Base-by-base conservation (phyloP, 495 filamentous ascomycete genomes). In the Rusavskia elegans region DNA sequence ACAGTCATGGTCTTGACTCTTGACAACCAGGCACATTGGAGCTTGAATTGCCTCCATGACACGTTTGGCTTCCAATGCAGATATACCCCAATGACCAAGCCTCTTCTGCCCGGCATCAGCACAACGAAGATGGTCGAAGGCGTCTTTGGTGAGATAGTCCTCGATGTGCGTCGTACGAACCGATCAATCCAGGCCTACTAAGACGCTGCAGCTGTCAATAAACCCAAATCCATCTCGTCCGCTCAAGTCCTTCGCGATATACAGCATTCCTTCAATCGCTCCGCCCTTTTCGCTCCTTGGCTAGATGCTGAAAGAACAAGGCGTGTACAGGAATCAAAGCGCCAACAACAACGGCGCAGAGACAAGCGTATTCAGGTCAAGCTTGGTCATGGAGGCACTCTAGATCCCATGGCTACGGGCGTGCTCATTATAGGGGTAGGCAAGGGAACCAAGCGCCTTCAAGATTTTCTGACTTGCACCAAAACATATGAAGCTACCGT, bases 371-470 rank as follows among this genome's bases (percentile, higher is more conserved):
- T 84, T 8, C 74, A 85, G 53, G 82, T 97, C 54, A 99, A 99
- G 70, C 83, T 97, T 58, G 92, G 92, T 19, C 92, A 99, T 68
- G 92, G 93, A 35, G 92, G 92, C 32, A 99, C 92, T 0, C 75
- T 99, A 4, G 92, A 99, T 60, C 92, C 92, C 3, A 76, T 96
- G 56, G 92, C 92, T 14, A 94, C 87, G 1, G 92, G 92, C 23
- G 87, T 99, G 11, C 73, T 99, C 49, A 84, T 96, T 45, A 70
- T 87, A 2, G 93, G 89, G 36, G 77, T 96, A 9, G 90, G 89
- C 19, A 80, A 78, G 50, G 93, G 89, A 14, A 99, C 93, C 13
- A 97, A 96, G 64, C 64, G 70, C 5, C 74, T 99, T 3, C 69
- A 77, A 48, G 61, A 75, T 14, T 96, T 96, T 59, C 68, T 99